Base-by-base conservation (phyloP, 139 green algal species). In the Zygnema circumcarinatum region DNA sequence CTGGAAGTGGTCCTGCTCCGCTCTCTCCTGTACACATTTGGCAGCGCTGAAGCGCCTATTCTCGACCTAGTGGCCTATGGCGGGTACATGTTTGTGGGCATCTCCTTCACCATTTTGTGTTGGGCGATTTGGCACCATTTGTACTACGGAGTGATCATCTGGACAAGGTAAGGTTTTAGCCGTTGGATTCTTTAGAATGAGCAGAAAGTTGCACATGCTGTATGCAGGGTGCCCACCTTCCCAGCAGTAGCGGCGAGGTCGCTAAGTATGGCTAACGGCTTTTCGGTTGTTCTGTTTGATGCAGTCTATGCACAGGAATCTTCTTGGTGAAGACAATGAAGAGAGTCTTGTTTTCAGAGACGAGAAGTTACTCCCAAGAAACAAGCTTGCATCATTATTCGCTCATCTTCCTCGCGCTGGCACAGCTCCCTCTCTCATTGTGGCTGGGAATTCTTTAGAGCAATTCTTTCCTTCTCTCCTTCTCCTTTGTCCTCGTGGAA, bases 251-350 rank as follows among this genome's bases (percentile, higher is more conserved):
- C n/a, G n/a, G n/a, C n/a, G n/a, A n/a, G n/a, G n/a, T n/a, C n/a
- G n/a, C n/a, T n/a, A n/a, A n/a, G n/a, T n/a, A n/a, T n/a, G n/a
- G n/a, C n/a, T n/a, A n/a, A n/a, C n/a, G n/a, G n/a, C n/a, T n/a
- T n/a, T n/a, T n/a, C n/a, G n/a, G n/a, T 1, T 76, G 11, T 85
- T 76, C 62, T 36, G 62, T 78, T 25, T 79, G 25, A 16, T 79
- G 39, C 42, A 93, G 90, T 67, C 52, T 97, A 1, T 95, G 91
- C 87, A 95, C 94, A 87, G 95, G 92, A 0, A 81, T 98, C 0
- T 98, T 98, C 91, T 89, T 98, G 38, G 96, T 98, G 36, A 93
- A 96, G 32, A 98, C 95, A 21, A 94, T 98, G 92, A 98, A 98
- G 90, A 91, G 96, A 0, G 90, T 97, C 39, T 92, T 98, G 38